A percentile compares a stretch with the other conserved stretches of the same genome.
These are phyloP conservation scores for Eucalyptus cloeziana DNA, from an alignment of 345 rosid genomes.

Conservation along the genomic window DNA sequence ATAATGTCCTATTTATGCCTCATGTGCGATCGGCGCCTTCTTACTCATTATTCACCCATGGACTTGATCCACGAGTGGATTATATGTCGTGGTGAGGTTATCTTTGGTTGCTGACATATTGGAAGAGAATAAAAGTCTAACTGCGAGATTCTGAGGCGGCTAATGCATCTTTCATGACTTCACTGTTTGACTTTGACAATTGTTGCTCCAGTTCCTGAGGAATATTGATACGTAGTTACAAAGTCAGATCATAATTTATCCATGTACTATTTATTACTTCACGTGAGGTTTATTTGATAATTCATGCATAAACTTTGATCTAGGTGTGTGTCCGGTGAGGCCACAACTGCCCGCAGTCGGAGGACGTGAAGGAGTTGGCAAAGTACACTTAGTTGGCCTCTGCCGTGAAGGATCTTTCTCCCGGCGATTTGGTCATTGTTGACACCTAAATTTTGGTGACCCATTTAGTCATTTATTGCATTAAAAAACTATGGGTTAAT, in stretches of 20 bases:
- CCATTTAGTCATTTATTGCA: no score
- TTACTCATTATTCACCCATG: background rate
- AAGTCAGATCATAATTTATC: background rate
- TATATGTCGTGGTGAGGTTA: background rate
- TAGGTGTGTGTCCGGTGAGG: constrained; percentile 87
- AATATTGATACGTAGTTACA: background rate
- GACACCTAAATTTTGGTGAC: no score
- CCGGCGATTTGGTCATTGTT: no score
- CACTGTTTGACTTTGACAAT: background rate
- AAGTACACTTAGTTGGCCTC: constrained; percentile 65
- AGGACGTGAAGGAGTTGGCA: constrained; percentile 91
- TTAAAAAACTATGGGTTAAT: no score
- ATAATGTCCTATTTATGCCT: background rate
- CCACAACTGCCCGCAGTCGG: constrained; percentile 84
- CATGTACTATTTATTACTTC: background rate
- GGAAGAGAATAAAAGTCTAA: background rate
- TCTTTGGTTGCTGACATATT: background rate
- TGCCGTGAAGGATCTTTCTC: no score
- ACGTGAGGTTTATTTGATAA: background rate
- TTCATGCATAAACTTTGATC: background rate
- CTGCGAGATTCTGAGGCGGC: background rate
- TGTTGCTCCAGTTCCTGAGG: background rate
- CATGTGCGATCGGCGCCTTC: background rate
- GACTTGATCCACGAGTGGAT: background rate
- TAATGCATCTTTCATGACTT: background rate